phyloP scores from a whole-genome alignment of 495 filamentous ascomycete species.

The Trichoderma orchidacearum region DNA sequence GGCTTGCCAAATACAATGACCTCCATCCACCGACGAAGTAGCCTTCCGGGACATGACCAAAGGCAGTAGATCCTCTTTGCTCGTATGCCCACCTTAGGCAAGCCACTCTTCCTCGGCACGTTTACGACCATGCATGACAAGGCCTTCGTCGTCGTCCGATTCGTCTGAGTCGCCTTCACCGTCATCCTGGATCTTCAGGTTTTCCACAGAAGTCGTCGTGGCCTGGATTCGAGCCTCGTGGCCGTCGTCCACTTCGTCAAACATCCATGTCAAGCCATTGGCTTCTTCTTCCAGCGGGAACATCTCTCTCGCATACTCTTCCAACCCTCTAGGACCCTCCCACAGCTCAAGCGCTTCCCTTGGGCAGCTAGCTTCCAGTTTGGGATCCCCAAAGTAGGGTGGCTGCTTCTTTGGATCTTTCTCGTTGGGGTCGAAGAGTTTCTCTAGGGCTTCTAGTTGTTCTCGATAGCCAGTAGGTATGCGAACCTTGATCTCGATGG shows the following conservation, averaged over 20 bases:
- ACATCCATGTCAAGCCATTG: slow-evolving; percentile 90
- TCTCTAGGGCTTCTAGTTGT: slow-evolving; percentile 64
- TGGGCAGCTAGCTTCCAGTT: slow-evolving; percentile 47
- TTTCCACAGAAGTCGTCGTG: slow-evolving; percentile 4
- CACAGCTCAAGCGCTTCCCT: slow-evolving; percentile 65
- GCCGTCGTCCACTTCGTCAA: slow-evolving; percentile 21
- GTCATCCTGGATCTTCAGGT: slow-evolving; percentile 2
- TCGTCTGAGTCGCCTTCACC: slow-evolving; percentile 9
- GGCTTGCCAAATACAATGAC: background rate
- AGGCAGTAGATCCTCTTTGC: background rate
- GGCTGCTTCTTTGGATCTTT: slow-evolving; percentile 39
- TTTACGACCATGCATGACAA: slow-evolving; percentile 35
- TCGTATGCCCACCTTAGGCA: slow-evolving; percentile 12
- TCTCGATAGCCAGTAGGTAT: slow-evolving; percentile 82
- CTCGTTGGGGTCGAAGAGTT: slow-evolving; percentile 44
- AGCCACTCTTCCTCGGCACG: slow-evolving; percentile 37
- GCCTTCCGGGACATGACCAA: background rate
- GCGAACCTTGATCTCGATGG: slow-evolving; percentile 72
- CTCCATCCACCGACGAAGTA: background rate
- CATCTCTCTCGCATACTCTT: slow-evolving; percentile 91
- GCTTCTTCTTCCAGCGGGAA: slow-evolving; percentile 90
- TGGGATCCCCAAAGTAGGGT: slow-evolving; percentile 38
- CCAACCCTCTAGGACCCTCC: slow-evolving; percentile 82
- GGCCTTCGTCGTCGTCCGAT: slow-evolving; percentile 26
- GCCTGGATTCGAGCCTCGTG: slow-evolving; percentile 10